Base-by-base conservation (phyloP, 768 basidiomycete species). In the Pleurotus ostreatus region DNA sequence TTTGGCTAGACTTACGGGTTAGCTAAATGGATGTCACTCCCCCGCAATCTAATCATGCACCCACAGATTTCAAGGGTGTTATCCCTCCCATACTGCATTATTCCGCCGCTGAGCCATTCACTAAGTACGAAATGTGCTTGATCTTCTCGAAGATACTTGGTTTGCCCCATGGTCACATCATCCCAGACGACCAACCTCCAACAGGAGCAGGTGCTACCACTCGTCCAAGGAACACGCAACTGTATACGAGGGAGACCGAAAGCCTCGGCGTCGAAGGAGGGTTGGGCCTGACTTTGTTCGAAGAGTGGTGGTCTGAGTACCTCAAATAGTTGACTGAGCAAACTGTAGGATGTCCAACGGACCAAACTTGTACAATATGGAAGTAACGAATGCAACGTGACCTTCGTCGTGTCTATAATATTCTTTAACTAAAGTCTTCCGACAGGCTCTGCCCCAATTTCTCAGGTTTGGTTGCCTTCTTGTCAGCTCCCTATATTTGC, bases 61-160 rank as follows among this genome's bases (percentile, higher is more conserved):
- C 11, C 38, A 34, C 56, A 77, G 76, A 56, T 12, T 56, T 67
- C n/a, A 73, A 75, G 55, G 69, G 62, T 38, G 53, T 76, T 1
- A 73, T 91, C 16, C 90, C 92, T 0, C 75, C 80, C 0, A 86
- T 97, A 49, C 59, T 98, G 3, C 96, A 98, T 70, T 98, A 92
- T 69, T 89, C 93, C 3, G 84, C 82, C 2, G 79, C 83, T 15
- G 88, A 92, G 63, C 83, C 89, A 1, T 84, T 88, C 67, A 97
- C 94, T 7, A 98, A 98, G 73, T 97, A 94, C 71, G 89, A 89
- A 62, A 97, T 98, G 61, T 93, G 92, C 66, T 74, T 90, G 25
- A 74, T 89, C 38, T 90, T 94, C 61, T 83, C 88, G 7, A 78
- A 77, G 57, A 78, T 92, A 49, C 81, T 96, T 30, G 72, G 77